phyloP scores from a whole-genome alignment of 75 land plant species.

The Picea glauca region DNA sequence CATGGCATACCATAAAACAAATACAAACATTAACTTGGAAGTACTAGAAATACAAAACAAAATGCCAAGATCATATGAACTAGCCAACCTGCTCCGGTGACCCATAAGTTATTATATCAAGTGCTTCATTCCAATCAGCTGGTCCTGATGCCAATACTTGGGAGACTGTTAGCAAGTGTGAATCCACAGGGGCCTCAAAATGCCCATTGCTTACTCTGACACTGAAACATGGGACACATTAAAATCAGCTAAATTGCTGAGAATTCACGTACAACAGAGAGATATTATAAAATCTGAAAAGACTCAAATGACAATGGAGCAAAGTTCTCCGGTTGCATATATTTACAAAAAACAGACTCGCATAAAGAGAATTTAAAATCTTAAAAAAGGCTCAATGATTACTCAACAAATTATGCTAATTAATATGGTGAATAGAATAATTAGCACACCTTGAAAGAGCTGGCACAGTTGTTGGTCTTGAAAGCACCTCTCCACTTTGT shows the following conservation, averaged over 20 bases:
- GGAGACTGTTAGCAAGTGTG: constrained; percentile 19
- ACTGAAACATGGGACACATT: constrained; percentile 14
- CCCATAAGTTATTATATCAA: constrained; percentile 83
- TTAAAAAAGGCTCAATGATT: too few relatives aligned
- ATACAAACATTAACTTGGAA: not conserved
- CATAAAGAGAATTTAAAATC: too few relatives aligned
- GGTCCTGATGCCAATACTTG: constrained; percentile 52
- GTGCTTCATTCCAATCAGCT: constrained; percentile 94
- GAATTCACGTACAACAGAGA: not conserved
- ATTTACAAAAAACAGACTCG: too few relatives aligned
- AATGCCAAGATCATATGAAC: not conserved
- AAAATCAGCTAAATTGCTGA: not conserved
- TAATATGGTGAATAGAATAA: not conserved
- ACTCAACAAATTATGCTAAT: not conserved
- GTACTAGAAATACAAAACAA: not conserved
- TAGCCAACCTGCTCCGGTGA: constrained; percentile 81
- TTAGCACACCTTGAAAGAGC: constrained; percentile 35
- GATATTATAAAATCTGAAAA: not conserved
- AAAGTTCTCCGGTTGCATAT: too few relatives aligned
- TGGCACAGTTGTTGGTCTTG: constrained; percentile 43
- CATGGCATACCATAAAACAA: not conserved
- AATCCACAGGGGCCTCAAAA: constrained; percentile 47
- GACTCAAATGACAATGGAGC: too few relatives aligned
- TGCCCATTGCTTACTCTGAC: constrained; percentile 52
- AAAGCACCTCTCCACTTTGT: constrained; percentile 67